These are phyloP conservation scores for Xylariaceae sp. DNA, from an alignment of 2,329 filamentous ascomycete genomes.

Conservation along the genomic window DNA sequence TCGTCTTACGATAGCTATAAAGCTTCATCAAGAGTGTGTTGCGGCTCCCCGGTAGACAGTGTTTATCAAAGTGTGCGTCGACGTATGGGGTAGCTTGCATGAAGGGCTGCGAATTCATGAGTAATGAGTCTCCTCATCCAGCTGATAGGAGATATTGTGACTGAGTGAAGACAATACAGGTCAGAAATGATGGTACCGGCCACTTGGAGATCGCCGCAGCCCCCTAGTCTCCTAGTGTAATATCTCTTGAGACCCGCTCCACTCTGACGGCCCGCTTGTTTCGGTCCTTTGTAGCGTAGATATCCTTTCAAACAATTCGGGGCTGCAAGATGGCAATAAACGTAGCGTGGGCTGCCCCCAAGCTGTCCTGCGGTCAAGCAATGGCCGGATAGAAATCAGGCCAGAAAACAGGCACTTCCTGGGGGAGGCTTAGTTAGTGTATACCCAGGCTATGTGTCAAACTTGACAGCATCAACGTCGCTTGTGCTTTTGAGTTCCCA, in stretches of 20 bases:
- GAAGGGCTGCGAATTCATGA: not conserved
- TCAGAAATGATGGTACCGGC: constrained; percentile 23
- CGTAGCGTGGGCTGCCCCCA: constrained; percentile 13
- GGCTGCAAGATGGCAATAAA: constrained; percentile 20
- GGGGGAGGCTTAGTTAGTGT: not conserved
- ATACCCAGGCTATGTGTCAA: not conserved
- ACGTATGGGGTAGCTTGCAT: not conserved
- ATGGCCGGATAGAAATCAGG: constrained; percentile 10
- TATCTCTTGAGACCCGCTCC: constrained; percentile 22
- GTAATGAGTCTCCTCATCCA: not conserved
- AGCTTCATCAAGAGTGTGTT: not conserved
- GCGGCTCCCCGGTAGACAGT: not conserved
- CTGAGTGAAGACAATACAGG: constrained; percentile 10
- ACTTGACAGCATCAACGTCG: not conserved
- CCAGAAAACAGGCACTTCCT: constrained; percentile 9
- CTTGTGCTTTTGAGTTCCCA: constrained; percentile 16
- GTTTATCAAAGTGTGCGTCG: not conserved
- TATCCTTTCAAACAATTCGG: constrained; percentile 14
- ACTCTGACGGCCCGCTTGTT: constrained; percentile 29
- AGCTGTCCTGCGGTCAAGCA: constrained; percentile 15
- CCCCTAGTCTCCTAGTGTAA: constrained; percentile 25
- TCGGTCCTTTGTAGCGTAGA: constrained; percentile 21
- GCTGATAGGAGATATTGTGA: constrained; percentile 9
- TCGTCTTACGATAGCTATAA: not conserved
- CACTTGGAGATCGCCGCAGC: constrained; percentile 29